Percentiles rank a stretch among this genome's conserved stretches.
phyloP scores from a whole-genome alignment of 352 stramenopile genomes.

The Pythium angustatum region DNA sequence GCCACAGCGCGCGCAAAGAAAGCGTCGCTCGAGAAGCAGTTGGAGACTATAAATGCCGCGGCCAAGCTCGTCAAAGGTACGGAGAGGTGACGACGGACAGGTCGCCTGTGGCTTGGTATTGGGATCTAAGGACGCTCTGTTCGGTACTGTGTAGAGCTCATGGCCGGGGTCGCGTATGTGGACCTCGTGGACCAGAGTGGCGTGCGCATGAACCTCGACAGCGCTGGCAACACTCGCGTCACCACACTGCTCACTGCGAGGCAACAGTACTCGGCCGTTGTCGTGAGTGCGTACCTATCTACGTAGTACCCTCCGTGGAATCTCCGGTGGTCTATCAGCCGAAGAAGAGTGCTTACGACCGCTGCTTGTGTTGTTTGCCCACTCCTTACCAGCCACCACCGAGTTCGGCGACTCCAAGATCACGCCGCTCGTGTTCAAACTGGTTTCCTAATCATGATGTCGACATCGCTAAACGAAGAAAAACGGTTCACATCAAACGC shows the following conservation, averaged over 20 bases:
- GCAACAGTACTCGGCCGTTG: constrained; percentile 49
- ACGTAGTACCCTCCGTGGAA: too few species aligned
- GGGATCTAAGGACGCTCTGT: too few species aligned
- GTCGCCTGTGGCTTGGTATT: too few species aligned
- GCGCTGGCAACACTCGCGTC: constrained; percentile 34
- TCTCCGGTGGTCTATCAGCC: too few species aligned
- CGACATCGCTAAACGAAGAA: not conserved
- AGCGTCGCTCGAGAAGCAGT: constrained; percentile 41
- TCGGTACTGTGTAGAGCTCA: constrained; percentile 40
- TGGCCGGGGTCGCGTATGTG: constrained; percentile 37
- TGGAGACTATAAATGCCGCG: constrained; percentile 51
- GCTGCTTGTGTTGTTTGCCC: not conserved
- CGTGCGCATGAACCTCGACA: constrained; percentile 49
- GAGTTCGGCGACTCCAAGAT: constrained; percentile 36
- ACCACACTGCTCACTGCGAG: constrained; percentile 47
- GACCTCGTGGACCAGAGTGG: constrained; percentile 56
- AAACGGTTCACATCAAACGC: not conserved
- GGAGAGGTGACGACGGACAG: too few species aligned
- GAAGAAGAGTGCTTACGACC: too few species aligned
- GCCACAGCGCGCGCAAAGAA: constrained; percentile 40
- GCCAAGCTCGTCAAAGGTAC: constrained; percentile 56
- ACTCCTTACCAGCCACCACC: constrained; percentile 27
- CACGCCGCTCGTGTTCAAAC: constrained; percentile 41
- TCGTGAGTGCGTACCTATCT: constrained; percentile 49
- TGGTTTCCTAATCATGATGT: constrained; percentile 20